Evolutionary conservation across 2,329 filamentous ascomycete species (phyloP).

Genomic region (Plenodomus lindquistii): DNA sequence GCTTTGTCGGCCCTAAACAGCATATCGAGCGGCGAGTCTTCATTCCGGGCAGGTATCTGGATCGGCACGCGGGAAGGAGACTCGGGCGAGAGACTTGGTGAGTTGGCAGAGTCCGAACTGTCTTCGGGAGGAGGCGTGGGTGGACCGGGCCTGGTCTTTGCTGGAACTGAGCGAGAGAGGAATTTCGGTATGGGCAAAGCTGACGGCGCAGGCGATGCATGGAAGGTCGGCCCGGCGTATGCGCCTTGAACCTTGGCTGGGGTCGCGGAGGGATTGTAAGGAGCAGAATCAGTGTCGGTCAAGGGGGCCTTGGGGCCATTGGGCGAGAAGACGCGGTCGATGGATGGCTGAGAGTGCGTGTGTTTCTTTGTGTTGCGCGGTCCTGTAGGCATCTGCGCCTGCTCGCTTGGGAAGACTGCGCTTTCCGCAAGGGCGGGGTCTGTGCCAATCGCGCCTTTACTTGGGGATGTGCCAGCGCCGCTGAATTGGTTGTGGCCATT

Average conservation of each 20-base stretch:
- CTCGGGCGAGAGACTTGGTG: slow-evolving; percentile 49
- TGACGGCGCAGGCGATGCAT: slow-evolving; percentile 89
- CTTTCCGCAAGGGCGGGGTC: slow-evolving; percentile 27
- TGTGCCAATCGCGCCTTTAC: slow-evolving; percentile 8
- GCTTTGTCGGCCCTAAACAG: slow-evolving; percentile 87
- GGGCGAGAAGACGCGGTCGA: slow-evolving; percentile 32
- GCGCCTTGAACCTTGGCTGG: slow-evolving; percentile 52
- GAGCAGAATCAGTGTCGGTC: slow-evolving; percentile 33
- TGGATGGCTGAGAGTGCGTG: slow-evolving; percentile 31
- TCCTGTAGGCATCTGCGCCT: slow-evolving; percentile 25
- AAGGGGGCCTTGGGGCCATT: slow-evolving; percentile 20
- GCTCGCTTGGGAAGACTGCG: slow-evolving; percentile 35
- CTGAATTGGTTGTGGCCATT: slow-evolving; percentile 30
- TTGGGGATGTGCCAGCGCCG: slow-evolving; percentile 16
- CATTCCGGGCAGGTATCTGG: slow-evolving; percentile 46
- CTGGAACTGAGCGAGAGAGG: slow-evolving; percentile 73
- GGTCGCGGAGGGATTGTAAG: slow-evolving; percentile 27
- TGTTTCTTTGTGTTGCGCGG: slow-evolving; percentile 37
- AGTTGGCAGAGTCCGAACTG: slow-evolving; percentile 46
- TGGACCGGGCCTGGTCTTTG: slow-evolving; percentile 45
- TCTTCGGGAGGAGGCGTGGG: slow-evolving; percentile 57
- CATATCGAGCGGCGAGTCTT: slow-evolving; percentile 82
- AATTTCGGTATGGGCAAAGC: slow-evolving; percentile 90
- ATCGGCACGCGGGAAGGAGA: slow-evolving; percentile 57
- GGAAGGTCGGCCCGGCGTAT: slow-evolving; percentile 93